Base-by-base conservation (phyloP, 192 early-diverging fungal genomes). In the Haplosporangium gracile region DNA sequence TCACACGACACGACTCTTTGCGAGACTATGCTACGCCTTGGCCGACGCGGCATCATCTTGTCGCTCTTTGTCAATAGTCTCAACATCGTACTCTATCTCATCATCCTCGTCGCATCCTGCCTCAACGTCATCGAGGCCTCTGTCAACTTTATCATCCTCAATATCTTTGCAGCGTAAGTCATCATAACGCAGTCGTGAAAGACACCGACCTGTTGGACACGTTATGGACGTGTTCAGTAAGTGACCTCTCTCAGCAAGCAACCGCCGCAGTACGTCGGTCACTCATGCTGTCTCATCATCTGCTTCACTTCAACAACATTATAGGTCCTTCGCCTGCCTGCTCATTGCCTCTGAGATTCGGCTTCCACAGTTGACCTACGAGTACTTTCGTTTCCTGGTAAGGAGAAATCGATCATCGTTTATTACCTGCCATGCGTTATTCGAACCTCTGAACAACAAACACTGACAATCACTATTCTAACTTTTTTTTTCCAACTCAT, bases 91-190 rank as follows among this genome's bases (percentile, higher is more conserved):
- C 71, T 86, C 8, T 86, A 86, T 51, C 38, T 86, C 6, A 80
- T 86, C 63, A 75, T 86, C 49, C 72, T 86, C 16, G 68, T 75
- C 16, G 78, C 84, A 32, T 76, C 84, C 10, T 86, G 84, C 55
- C 69, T 86, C 29, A 86, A 86, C 68, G 78, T 86, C 65, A 63
- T 65, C 13, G 79, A 86, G n/a, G 84, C 79, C 1, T 81, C 84
- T 55, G 83, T 85, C 60, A 85, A 85, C 47, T 85, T 85, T 73
- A 86, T 86, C 42, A 78, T 86, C 13, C 79, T 86, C 65, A 86
- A 86, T 70, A 65, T 70, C 6, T 81, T 77, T 75, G 79, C 84
- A 5, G 79, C 76, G 84, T 86, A 86, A 81, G 83, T 34, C 26
- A 22, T 34, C 53, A 47, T 18, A 24, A 36, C 20, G 34, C 39